Base-by-base conservation (phyloP, 2,329 filamentous ascomycete species). In the Stagonosporopsis chrysanthemi region DNA sequence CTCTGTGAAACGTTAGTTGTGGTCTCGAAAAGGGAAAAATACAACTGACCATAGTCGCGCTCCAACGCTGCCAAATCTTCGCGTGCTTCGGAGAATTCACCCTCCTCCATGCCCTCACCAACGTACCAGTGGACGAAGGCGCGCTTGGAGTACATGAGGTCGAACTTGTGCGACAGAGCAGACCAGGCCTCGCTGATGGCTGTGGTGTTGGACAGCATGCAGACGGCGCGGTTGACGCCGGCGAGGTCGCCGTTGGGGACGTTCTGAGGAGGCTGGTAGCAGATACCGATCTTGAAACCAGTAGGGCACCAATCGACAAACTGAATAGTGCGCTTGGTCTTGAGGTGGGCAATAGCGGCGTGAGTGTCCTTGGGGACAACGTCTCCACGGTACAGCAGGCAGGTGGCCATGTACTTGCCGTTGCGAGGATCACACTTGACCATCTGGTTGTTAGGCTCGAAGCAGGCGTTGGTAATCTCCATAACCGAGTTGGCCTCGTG, bases 401-500 rank as follows among this genome's bases (percentile, higher is more conserved):
- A 97, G 73, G 93, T 97, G 66, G 94, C 94, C 94, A 99, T 99
- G 88, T 99, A 99, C 87, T 99, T 99, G 82, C 94, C 94, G 80
- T 96, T 93, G 76, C 93, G 92, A 71, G 94, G 94, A 79, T 99
- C 95, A 78, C 94, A 99, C 87, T 97, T 97, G 79, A 99, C 94
- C 94, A 99, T 99, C 89, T 99, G 94, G 88, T 97, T 97, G 88
- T 97, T 91, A 72, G 94, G 92, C 88, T 99, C 94, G 84, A 99
- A 99, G 89, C 94, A 98, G 68, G 91, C 91, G 88, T 94, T 96
- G 81, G 92, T 96, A 84, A 98, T 97, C 85, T 98, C 95, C 82
- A 92, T 90, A 67, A 98, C 94, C 26, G 91, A 95, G 88, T 97
- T 96, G 85, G 93, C 89, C 86, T 99, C 94, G 84, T 99, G 94